Evolutionary conservation across 306 rosid species (phyloP).

Genomic region (Morella rubra): DNA sequence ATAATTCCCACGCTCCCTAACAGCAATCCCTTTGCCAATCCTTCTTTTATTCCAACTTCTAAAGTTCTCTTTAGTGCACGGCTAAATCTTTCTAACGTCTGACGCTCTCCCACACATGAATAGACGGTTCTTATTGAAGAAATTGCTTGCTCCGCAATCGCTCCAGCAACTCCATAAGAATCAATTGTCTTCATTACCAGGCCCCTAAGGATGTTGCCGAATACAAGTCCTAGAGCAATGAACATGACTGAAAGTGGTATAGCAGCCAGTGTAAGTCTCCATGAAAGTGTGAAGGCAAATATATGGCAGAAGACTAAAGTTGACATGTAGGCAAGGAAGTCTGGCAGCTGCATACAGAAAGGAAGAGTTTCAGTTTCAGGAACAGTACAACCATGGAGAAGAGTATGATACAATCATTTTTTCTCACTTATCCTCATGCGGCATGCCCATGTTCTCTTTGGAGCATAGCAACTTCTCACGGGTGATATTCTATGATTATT

Average conservation of each 20-base stretch:
- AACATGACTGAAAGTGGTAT: constrained; percentile 80
- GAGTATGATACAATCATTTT: background rate
- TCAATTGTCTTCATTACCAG: constrained; percentile 77
- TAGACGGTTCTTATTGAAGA: constrained; percentile 82
- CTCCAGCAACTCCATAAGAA: constrained; percentile 85
- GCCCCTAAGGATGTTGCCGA: constrained; percentile 76
- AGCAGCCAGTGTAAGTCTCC: constrained; percentile 82
- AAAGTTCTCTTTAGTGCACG: constrained; percentile 58
- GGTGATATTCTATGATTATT: background rate
- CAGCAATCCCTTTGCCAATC: constrained; percentile 80
- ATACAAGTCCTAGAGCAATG: constrained; percentile 70
- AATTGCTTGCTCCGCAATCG: constrained; percentile 84
- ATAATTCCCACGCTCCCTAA: constrained; percentile 90
- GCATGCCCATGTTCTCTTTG: background rate
- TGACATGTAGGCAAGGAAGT: constrained; percentile 74
- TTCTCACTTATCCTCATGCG: background rate
- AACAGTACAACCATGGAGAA: constrained; percentile 8
- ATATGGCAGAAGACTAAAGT: constrained; percentile 85
- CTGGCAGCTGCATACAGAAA: constrained; percentile 62
- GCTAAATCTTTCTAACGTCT: constrained; percentile 67
- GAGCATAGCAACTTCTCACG: background rate
- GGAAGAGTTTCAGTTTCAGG: constrained; percentile 10
- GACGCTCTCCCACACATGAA: constrained; percentile 76
- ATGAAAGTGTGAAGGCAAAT: constrained; percentile 73
- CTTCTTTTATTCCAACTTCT: constrained; percentile 70